A percentile compares a stretch with the other conserved stretches of the same genome.
These are phyloP conservation scores for Gypsophila paniculata DNA, from an alignment of 179 eudicot species.

Conservation along the genomic window DNA sequence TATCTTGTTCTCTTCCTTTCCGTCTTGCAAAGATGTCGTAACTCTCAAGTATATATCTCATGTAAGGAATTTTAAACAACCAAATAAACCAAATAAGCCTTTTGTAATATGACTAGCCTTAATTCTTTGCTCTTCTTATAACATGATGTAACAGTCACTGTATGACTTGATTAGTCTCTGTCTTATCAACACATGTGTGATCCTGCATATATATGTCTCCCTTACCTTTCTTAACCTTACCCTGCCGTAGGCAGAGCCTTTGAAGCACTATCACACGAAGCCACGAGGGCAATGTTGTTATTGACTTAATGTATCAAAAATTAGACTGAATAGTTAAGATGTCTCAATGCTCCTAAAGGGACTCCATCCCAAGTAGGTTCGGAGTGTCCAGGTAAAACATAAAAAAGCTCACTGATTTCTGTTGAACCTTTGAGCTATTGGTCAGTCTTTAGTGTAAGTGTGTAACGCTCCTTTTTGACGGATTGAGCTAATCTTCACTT, in stretches of 20 bases:
- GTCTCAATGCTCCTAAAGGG: neutral
- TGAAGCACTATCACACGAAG: neutral
- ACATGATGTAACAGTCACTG: neutral
- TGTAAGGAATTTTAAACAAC: too few relatives aligned
- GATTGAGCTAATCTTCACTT: neutral
- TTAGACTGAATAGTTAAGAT: neutral
- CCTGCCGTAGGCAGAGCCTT: neutral
- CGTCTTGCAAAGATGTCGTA: neutral
- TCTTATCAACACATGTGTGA: neutral
- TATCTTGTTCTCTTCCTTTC: neutral
- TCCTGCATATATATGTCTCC: neutral
- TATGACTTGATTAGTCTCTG: neutral
- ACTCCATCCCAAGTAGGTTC: too few relatives aligned
- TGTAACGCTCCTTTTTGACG: neutral
- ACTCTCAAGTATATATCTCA: too few relatives aligned
- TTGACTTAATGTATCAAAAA: neutral
- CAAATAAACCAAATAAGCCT: too few relatives aligned
- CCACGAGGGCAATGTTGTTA: neutral
- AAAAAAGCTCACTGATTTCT: neutral
- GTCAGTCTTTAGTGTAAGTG: too few relatives aligned
- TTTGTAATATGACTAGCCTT: neutral
- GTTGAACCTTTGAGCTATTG: neutral
- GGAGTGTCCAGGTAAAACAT: too few relatives aligned
- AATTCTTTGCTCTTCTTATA: neutral
- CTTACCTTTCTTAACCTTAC: neutral